Evolutionary conservation across 495 filamentous ascomycete genomes (phyloP).

Genomic region (Rusavskia elegans): DNA sequence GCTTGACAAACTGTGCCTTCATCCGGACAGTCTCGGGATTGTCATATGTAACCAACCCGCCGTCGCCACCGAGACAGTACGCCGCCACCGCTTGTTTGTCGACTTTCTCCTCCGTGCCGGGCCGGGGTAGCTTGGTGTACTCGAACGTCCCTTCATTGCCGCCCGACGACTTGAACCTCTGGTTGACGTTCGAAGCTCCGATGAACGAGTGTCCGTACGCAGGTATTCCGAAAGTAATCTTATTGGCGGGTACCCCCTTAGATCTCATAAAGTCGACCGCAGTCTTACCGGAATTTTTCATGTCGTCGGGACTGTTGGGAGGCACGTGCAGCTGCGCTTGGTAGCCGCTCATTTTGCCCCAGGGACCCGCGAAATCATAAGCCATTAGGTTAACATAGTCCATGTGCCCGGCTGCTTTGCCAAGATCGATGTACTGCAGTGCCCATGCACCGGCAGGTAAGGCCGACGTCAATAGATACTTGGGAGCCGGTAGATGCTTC

Average conservation of each 20-base stretch:
- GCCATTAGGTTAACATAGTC: constrained; percentile 74
- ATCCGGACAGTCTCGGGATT: constrained; percentile 68
- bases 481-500: constrained; percentile 52
- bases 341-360: constrained; percentile 54
- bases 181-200: constrained; percentile 44
- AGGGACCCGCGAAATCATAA: constrained; percentile 78
- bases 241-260: constrained; percentile 51
- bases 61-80: constrained; percentile 67
- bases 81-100: constrained; percentile 56
- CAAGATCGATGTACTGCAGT: constrained; percentile 61
- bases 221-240: constrained; percentile 69
- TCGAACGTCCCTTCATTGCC: constrained; percentile 76
- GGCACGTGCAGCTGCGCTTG: constrained; percentile 66
- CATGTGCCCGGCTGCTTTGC: constrained; percentile 44
- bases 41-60: constrained; percentile 78
- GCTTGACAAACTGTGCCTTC: constrained; percentile 69
- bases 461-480: constrained; percentile 63
- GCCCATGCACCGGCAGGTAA: constrained; percentile 65
- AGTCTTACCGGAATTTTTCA: constrained; percentile 41
- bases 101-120: constrained; percentile 50
- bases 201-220: constrained; percentile 72
- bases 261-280: constrained; percentile 48
- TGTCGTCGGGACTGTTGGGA: constrained; percentile 26
- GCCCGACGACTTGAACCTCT: constrained; percentile 44
- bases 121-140: constrained; percentile 60